Evolutionary conservation across 2,329 filamentous ascomycete genomes (phyloP), one percentile per base, ranked within the genome.

Genomic region (Corynespora cassiicola): DNA sequence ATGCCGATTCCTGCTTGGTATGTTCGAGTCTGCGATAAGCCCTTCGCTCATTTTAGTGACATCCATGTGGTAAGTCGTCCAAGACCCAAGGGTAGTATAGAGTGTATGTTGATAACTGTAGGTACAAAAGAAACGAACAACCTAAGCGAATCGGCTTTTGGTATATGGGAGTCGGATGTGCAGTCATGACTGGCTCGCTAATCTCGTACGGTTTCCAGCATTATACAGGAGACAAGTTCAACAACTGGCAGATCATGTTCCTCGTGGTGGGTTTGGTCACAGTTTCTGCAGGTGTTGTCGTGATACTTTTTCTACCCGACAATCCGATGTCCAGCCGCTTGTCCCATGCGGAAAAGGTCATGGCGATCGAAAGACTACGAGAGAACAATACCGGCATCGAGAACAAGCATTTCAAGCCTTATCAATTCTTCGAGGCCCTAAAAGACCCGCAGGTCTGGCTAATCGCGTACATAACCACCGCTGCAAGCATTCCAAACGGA

Each of bases 211-310:
- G 75, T 0, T 84, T 85, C 29, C 82, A 82, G 1, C 73, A 82
- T 46, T 47, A 52, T 4, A 43, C 48, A 3, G 59, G 60, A 17
- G 81, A 82, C 48, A 68, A 72, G 1, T 70, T 86, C 14, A 71
- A 76, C 0, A 78, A 76, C 0, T 87, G 83, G 82, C 80, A 78
- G 52, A 85, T 82, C 50, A 81, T 86, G 50, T 87, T 87, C 56
- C 65, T 87, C 12, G 76, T 87, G n/a, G 81, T 72, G 11, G 69
- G 70, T 2, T 32, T 57, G 1, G 37, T 67, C n/a, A 71, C 66
- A 4, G 46, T 61, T 4, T 31, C 54, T 3, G 42, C 54, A 14
- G 70, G 69, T 0, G 49, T 72, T 2, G 30, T 15, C 15, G 69
- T 85, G 56, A 71, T 77, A 26, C 58, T 81, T 12, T 65, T 81